Evolutionary conservation across 768 basidiomycete genomes (phyloP).

Genomic region (Agaricus subrufescens): DNA sequence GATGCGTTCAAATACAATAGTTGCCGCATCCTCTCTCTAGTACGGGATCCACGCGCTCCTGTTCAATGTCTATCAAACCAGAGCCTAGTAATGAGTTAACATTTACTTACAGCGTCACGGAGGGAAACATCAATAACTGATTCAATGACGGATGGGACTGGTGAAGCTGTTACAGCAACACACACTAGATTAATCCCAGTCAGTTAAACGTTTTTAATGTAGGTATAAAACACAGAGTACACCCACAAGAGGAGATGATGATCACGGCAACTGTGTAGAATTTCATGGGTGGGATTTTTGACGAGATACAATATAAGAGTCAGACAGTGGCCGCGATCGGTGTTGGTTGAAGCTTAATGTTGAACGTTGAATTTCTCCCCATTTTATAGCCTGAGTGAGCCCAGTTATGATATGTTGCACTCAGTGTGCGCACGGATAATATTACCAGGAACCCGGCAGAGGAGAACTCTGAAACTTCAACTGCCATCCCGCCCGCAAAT

Average conservation of each 20-base stretch:
- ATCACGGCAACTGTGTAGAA: background rate
- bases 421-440: no score
- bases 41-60: background rate
- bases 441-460: no score
- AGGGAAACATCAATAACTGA: background rate
- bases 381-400: no score
- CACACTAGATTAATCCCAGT: background rate
- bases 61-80: background rate
- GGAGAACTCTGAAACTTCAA: no score
- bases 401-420: no score
- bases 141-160: background rate
- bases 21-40: slow-evolving; percentile 3
- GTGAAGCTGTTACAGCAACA: background rate
- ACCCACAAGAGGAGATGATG: slow-evolving; percentile 7
- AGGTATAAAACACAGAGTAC: background rate
- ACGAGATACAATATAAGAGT: background rate
- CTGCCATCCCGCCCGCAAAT: no score
- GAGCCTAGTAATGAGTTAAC: background rate
- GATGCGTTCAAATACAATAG: background rate
- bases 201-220: background rate
- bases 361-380: no score
- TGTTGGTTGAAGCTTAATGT: no score
- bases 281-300: background rate
- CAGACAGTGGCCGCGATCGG: no score
- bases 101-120: background rate